A percentile compares a stretch with the other conserved stretches of the same genome.
Conservation (phyloP, 2,329 filamentous ascomycete species). For the Colletotrichum plurivorum region DNA sequence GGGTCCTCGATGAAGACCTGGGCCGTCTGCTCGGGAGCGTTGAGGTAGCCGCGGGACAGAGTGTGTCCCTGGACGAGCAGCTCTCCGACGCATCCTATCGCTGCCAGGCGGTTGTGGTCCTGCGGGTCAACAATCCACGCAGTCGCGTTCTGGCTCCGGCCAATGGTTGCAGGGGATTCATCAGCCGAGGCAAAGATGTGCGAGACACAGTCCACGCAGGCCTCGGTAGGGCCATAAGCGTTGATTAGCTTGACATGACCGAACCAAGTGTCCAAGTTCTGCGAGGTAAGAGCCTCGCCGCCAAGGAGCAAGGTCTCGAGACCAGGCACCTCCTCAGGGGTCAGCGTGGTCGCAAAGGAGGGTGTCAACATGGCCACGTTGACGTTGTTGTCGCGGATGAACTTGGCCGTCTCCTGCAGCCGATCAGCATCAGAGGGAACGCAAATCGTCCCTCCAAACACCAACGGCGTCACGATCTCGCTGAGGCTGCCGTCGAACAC, state of each 20-base stretch:
- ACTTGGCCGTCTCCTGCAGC: background rate
- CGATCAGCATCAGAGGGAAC: conserved; percentile 16
- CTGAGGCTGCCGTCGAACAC: conserved; percentile 37
- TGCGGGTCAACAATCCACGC: conserved; percentile 43
- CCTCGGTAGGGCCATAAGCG: conserved; percentile 43
- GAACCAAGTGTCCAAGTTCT: no score
- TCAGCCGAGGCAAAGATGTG: background rate
- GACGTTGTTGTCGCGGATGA: background rate
- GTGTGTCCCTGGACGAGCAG: conserved; percentile 27
- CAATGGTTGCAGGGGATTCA: background rate
- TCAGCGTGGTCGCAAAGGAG: background rate
- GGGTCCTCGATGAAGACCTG: background rate
- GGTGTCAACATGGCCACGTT: background rate
- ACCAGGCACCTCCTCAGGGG: background rate
- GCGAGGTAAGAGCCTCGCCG: background rate
- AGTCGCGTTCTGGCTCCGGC: conserved; percentile 42
- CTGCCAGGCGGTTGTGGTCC: conserved; percentile 41
- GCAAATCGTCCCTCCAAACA: conserved; percentile 1
- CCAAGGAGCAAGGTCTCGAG: background rate
- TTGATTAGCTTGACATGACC: conserved; percentile 27
- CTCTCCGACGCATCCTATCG: conserved; percentile 42
- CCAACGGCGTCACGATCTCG: conserved; percentile 17
- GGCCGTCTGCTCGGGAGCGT: conserved; percentile 43
- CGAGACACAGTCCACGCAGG: conserved; percentile 7
- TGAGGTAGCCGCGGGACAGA: conserved; percentile 26